Evolutionary conservation across 768 basidiomycete species (phyloP), one percentile per base, ranked within the genome.

Genomic region (Albatrellus ellisii): DNA sequence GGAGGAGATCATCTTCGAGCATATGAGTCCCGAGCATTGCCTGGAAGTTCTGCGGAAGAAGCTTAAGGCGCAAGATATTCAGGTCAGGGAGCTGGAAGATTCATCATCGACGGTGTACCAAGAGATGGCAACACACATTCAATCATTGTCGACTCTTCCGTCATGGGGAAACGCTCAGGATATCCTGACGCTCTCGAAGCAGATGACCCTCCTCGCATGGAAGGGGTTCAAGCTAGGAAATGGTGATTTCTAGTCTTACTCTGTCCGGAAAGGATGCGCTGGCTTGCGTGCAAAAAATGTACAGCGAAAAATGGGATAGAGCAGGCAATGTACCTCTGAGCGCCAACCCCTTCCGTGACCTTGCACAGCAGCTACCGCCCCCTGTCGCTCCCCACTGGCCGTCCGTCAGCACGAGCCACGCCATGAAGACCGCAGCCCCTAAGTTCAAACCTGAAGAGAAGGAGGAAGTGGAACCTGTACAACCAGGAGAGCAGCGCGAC

Each of bases 141-240:
- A 54, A 5, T 45, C 65, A 11, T 59, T 79, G 47, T 61, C 70
- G 6, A 29, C 45, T 7, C 56, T 79, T 0, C 60, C 64, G 3
- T 69, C 69, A 1, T 82, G 80, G 80, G 80, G 78, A 11, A 82
- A 82, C 36, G 80, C 78, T 3, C 67, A 77, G 7, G 79, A 82
- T 46, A 64, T 81, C 53, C 61, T 70, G 39, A 70, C 69, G 0
- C 57, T 78, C 4, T 56, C 72, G 0, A 72, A 69, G 50, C 55
- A 63, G 32, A 66, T 82, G 60, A 55, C 65, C 9, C 56, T 61
- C 14, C 24, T 50, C 1, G 75, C 68, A 0, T 62, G 70, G 35
- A 51, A 58, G 6, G 48, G 52, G 26, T 37, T 27, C 11, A 6
- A 33, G 2, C 21, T 54, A 22, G 47, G 48, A 10, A 39, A 39